These are phyloP conservation scores for Phytophthora cryptogea DNA, from an alignment of 352 stramenopile genomes.

Conservation along the genomic window DNA sequence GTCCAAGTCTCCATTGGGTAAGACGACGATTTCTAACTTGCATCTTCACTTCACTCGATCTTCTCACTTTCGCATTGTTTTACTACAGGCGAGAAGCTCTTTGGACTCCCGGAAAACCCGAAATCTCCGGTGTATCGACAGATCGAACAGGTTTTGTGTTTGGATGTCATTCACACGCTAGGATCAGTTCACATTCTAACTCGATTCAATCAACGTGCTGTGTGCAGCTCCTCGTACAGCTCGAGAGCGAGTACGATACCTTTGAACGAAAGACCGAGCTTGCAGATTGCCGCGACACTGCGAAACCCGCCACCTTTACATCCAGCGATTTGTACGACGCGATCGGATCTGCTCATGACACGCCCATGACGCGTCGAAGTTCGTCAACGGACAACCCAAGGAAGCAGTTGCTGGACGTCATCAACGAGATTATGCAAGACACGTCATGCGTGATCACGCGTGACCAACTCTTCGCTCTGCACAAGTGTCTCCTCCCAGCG, in stretches of 20 bases:
- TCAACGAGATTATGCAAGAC: slow-evolving; percentile 74
- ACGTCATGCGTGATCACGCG: slow-evolving; percentile 52
- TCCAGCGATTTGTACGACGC: slow-evolving; percentile 80
- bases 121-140: slow-evolving; percentile 68
- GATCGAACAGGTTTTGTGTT: slow-evolving; percentile 45
- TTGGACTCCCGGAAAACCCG: slow-evolving; percentile 49
- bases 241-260: slow-evolving; percentile 63
- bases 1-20: slow-evolving; percentile 33
- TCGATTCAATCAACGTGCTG: not conserved
- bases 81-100: slow-evolving; percentile 47
- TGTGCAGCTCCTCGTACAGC: slow-evolving; percentile 43
- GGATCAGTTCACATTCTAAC: not conserved
- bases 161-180: not conserved
- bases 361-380: slow-evolving; percentile 11
- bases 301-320: slow-evolving; percentile 47
- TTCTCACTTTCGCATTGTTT: slow-evolving; percentile 4
- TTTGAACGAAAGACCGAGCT: slow-evolving; percentile 55
- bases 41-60: not conserved
- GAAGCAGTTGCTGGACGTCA: slow-evolving; percentile 53
- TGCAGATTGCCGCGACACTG: slow-evolving; percentile 39
- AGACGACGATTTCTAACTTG: not conserved
- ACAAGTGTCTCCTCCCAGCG: slow-evolving; percentile 54
- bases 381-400: slow-evolving; percentile 26
- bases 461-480: slow-evolving; percentile 63
- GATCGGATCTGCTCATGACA: slow-evolving; percentile 65